phyloP scores from a whole-genome alignment of 192 early-diverging fungal species.

The Coemansia sp. region DNA sequence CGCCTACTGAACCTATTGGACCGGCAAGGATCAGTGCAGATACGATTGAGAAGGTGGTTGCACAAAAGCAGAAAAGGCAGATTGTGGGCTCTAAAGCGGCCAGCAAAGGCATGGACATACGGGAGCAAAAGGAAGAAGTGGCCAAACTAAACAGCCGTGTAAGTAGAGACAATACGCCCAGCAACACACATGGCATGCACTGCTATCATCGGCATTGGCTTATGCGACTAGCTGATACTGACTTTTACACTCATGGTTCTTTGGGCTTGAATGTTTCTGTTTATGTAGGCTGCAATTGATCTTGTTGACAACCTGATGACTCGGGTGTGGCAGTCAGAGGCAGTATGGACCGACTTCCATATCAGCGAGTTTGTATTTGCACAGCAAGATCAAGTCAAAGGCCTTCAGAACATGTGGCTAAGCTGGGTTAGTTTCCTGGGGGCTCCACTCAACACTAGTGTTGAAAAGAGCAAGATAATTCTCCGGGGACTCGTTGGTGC shows the following conservation, averaged over 20 bases:
- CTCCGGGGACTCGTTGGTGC: slow-evolving; percentile 29
- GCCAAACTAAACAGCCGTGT: slow-evolving; percentile 18
- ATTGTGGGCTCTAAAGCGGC: background rate
- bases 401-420: slow-evolving; percentile 33
- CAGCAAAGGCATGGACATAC: background rate
- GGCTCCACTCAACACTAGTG: slow-evolving; percentile 15
- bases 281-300: slow-evolving; percentile 24
- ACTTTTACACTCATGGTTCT: too few relatives aligned
- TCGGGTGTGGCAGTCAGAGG: slow-evolving; percentile 28
- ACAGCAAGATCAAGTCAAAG: slow-evolving; percentile 7
- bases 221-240: too few relatives aligned
- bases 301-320: slow-evolving; percentile 17
- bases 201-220: too few relatives aligned
- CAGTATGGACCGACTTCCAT: slow-evolving; percentile 31
- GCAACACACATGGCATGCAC: too few relatives aligned
- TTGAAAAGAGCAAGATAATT: slow-evolving; percentile 26
- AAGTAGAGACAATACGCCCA: too few relatives aligned
- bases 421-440: slow-evolving; percentile 38
- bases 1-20: slow-evolving; percentile 10
- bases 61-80: too few relatives aligned
- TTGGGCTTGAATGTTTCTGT: background rate
- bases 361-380: slow-evolving; percentile 28
- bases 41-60: background rate
- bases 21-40: slow-evolving; percentile 14
- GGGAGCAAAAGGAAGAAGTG: slow-evolving; percentile 13